phyloP scores from a whole-genome alignment of 2,329 filamentous ascomycete genomes.

The Penicillium sp. region DNA sequence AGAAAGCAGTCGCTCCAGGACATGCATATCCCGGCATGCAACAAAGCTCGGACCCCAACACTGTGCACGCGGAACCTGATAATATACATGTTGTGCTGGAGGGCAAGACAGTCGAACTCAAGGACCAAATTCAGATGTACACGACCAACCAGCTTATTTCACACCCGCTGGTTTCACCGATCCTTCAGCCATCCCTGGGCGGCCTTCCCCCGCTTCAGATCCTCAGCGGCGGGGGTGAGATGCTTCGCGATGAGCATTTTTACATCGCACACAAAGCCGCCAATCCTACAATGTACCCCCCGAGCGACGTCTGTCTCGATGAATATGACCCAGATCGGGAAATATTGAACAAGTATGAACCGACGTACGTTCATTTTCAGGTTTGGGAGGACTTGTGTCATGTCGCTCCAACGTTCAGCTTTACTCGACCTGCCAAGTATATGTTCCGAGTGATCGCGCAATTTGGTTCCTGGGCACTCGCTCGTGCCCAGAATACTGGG shows the following conservation, averaged over 20 bases:
- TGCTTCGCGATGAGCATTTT: conserved; percentile 91
- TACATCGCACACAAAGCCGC: conserved; percentile 95
- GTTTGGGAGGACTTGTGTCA: conserved; percentile 97
- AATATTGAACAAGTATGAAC: conserved; percentile 68
- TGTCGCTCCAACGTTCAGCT: conserved; percentile 89
- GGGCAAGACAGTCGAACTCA: conserved; percentile 72
- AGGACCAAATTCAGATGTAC: conserved; percentile 90
- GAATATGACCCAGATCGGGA: conserved; percentile 61
- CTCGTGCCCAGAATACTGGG: conserved; percentile 75
- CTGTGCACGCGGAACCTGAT: conserved; percentile 29
- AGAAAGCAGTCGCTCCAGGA: conserved; percentile 13
- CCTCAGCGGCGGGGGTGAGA: conserved; percentile 83
- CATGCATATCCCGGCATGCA: conserved; percentile 30
- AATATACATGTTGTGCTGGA: conserved; percentile 71
- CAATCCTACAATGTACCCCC: conserved; percentile 76
- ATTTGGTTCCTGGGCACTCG: conserved; percentile 89
- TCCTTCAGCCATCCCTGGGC: conserved; percentile 84
- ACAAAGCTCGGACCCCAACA: conserved; percentile 18
- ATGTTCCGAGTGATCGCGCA: conserved; percentile 94
- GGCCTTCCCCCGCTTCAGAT: conserved; percentile 87
- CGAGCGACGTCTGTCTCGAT: conserved; percentile 65
- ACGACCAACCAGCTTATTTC: conserved; percentile 82
- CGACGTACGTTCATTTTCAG: conserved; percentile 90
- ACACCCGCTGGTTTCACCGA: conserved; percentile 87
- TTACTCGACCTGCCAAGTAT: conserved; percentile 91